phyloP scores from a whole-genome alignment of 306 rosid species.

The Herpetospermum pedunculosum region DNA sequence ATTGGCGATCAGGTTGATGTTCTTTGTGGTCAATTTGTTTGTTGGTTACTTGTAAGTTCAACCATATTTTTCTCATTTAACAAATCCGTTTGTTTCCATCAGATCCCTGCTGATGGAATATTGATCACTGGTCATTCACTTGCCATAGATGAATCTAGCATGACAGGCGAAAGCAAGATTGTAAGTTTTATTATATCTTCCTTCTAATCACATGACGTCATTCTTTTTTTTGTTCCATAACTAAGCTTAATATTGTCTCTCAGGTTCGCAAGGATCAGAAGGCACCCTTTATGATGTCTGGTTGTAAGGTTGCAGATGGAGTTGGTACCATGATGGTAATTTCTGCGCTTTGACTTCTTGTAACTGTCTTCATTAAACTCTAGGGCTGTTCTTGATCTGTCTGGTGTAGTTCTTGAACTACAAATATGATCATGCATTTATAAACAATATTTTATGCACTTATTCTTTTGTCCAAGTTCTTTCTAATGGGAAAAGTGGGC shows the following conservation, averaged over 20 bases:
- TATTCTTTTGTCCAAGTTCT: neutral
- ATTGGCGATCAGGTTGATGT: conserved; percentile 85
- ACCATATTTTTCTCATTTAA: neutral
- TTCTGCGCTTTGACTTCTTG: neutral
- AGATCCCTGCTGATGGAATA: conserved; percentile 99
- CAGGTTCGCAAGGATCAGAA: conserved; percentile 86
- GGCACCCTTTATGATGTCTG: conserved; percentile 91
- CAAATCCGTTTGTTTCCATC: conserved; percentile 5
- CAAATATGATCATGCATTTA: neutral
- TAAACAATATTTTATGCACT: neutral
- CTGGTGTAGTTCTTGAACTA: neutral
- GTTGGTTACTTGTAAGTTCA: neutral
- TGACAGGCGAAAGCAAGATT: conserved; percentile 99
- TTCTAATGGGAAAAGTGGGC: neutral
- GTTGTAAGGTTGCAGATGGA: conserved; percentile 98
- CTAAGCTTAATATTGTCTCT: conserved; percentile 21
- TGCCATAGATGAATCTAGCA: conserved; percentile 92
- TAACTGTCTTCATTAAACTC: neutral
- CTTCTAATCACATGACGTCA: conserved; percentile 1
- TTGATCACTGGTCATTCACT: conserved; percentile 76
- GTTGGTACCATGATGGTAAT: conserved; percentile 90
- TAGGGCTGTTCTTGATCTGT: neutral
- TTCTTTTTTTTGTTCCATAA: conserved; percentile 16
- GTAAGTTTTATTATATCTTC: conserved; percentile 36
- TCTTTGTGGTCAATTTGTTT: conserved; percentile 18